Conservation (phyloP, 2,329 filamentous ascomycete genomes). For the Biscogniauxia mediterranea region DNA sequence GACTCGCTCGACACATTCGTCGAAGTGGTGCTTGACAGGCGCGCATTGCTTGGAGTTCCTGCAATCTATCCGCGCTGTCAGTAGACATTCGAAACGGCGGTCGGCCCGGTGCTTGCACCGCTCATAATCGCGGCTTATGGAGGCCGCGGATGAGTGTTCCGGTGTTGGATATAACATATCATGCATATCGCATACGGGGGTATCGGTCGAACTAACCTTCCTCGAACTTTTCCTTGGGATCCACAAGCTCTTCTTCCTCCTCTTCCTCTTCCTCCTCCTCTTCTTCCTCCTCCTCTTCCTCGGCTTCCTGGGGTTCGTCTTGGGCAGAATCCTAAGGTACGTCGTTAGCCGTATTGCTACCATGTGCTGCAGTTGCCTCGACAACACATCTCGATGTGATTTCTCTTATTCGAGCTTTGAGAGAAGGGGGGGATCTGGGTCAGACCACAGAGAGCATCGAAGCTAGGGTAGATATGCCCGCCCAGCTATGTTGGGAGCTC, state of each 20-base stretch:
- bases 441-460: too few species aligned
- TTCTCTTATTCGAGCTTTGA: neutral
- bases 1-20: slow-evolving; percentile 96
- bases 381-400: neutral
- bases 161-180: slow-evolving; percentile 3
- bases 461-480: too few species aligned
- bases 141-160: neutral
- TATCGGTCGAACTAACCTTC: slow-evolving; percentile 68
- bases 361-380: neutral
- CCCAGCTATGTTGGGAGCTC: slow-evolving; percentile 3
- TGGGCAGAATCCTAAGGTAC: slow-evolving; percentile 48
- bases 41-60: slow-evolving; percentile 81
- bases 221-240: slow-evolving; percentile 84
- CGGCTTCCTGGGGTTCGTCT: slow-evolving; percentile 45
- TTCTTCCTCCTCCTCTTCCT: slow-evolving; percentile 59
- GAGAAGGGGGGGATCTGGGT: too few species aligned
- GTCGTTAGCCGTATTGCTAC: slow-evolving; percentile 36
- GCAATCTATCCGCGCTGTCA: slow-evolving; percentile 66
- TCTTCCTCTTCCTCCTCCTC: slow-evolving; percentile 79
- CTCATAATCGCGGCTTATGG: neutral
- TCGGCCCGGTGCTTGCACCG: neutral
- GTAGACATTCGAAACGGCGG: slow-evolving; percentile 8
- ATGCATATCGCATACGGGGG: slow-evolving; percentile 2
- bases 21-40: slow-evolving; percentile 93
- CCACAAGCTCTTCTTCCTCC: slow-evolving; percentile 76